Conservation (phyloP, 805 yeast species). For the Suhomyces sp. region DNA sequence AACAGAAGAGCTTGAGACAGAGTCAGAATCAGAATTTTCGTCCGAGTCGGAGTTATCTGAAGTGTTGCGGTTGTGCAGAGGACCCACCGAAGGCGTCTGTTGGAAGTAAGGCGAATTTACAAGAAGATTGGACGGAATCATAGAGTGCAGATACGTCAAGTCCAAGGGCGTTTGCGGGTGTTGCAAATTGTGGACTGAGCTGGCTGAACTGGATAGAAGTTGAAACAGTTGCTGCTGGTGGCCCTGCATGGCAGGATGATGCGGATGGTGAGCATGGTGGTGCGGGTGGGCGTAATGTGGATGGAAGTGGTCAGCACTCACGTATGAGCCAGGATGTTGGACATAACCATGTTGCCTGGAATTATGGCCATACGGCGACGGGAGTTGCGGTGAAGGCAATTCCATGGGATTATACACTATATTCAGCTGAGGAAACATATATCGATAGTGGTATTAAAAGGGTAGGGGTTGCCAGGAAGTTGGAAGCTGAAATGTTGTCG, state of each 20-base stretch:
- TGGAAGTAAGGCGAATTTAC: conserved; percentile 59
- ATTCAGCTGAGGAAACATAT: conserved; percentile 3
- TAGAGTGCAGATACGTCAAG: conserved; percentile 53
- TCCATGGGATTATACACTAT: conserved; percentile 2
- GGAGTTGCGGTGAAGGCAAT: not conserved
- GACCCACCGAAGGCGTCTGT: not conserved
- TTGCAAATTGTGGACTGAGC: conserved; percentile 1
- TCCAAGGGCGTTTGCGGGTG: conserved; percentile 51
- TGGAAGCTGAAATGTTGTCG: not conserved
- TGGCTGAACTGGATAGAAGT: not conserved
- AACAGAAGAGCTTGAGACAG: not conserved
- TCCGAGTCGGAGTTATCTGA: not conserved
- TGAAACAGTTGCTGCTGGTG: conserved; percentile 1
- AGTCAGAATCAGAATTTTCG: not conserved
- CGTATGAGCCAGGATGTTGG: not conserved
- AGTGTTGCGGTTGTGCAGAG: not conserved
- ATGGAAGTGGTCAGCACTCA: not conserved
- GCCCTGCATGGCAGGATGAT: not conserved
- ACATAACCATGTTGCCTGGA: not conserved
- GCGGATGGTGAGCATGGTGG: not conserved
- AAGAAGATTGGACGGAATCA: conserved; percentile 61
- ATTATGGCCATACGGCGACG: not conserved
- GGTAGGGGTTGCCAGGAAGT: not conserved
- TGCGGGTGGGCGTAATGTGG: not conserved
- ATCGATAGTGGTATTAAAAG: not conserved